phyloP scores from a whole-genome alignment of 2,329 filamentous ascomycete species.

The Cercospora zeae-maydis region DNA sequence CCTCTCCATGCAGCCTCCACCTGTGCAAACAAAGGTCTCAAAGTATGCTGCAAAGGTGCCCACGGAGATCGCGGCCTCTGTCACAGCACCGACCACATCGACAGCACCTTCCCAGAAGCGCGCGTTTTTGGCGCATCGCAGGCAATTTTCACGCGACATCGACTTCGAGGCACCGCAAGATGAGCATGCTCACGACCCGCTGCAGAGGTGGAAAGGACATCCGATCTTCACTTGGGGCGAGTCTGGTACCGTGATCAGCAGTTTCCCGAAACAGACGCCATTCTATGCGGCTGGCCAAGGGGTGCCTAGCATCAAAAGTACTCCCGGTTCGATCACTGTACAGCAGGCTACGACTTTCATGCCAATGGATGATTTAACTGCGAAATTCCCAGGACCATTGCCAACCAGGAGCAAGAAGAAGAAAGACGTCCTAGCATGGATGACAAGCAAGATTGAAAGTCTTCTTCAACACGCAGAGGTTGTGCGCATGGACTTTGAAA shows the following conservation, averaged over 20 bases:
- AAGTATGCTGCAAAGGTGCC: constrained; percentile 38
- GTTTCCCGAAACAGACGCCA: constrained; percentile 84
- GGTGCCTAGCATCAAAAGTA: constrained; percentile 74
- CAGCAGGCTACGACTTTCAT: constrained; percentile 69
- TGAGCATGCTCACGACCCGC: constrained; percentile 62
- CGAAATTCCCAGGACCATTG: constrained; percentile 84
- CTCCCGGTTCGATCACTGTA: constrained; percentile 77
- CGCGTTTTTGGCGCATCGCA: constrained; percentile 32
- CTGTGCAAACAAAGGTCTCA: constrained; percentile 51
- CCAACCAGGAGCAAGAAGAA: constrained; percentile 93
- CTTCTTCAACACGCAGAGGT: constrained; percentile 56
- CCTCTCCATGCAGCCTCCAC: constrained; percentile 56
- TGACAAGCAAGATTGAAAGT: constrained; percentile 68
- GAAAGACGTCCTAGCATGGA: constrained; percentile 83
- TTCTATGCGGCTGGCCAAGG: constrained; percentile 74
- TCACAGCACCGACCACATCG: constrained; percentile 28
- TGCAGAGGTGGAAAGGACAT: constrained; percentile 86
- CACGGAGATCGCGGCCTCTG: constrained; percentile 8
- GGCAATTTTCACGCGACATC: constrained; percentile 49
- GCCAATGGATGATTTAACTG: constrained; percentile 66
- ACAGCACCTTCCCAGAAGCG: constrained; percentile 7
- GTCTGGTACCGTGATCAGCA: constrained; percentile 75
- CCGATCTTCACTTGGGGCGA: constrained; percentile 87
- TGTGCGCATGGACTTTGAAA: constrained; percentile 50
- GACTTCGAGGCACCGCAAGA: constrained; percentile 56